Conservation (phyloP, 73 alveolate genomes). For the Uronychia setigera region DNA sequence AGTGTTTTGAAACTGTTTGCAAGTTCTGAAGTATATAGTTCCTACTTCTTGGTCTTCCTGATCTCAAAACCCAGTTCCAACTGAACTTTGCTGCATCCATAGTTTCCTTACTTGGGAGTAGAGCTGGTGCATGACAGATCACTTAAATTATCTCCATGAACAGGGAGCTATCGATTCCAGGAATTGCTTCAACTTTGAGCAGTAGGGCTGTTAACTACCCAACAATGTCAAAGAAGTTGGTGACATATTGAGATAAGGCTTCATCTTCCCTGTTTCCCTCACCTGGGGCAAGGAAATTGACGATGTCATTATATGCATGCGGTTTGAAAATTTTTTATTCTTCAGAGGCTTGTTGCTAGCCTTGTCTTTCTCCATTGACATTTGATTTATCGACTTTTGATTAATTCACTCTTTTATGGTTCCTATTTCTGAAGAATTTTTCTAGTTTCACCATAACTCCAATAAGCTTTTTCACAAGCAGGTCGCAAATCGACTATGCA, state of each 20-base stretch:
- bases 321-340: not conserved
- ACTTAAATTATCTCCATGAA: not conserved
- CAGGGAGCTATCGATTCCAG: not conserved
- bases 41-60: not conserved
- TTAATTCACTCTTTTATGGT: not conserved
- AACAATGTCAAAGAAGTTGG: not conserved
- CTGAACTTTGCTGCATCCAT: not conserved
- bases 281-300: not conserved
- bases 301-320: too few relatives aligned
- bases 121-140: not conserved
- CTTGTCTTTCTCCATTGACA: not conserved
- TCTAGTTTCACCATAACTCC: not conserved
- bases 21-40: not conserved
- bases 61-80: not conserved
- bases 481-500: not conserved
- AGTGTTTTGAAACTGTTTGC: not conserved
- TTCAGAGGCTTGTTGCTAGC: not conserved
- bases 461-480: not conserved
- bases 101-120: not conserved
- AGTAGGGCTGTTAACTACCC: not conserved
- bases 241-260: not conserved
- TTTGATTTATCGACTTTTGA: not conserved
- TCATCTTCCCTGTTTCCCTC: not conserved
- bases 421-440: not conserved
- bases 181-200: not conserved